Evolutionary conservation across 306 rosid genomes (phyloP).

Genomic region (Rosa chinensis): DNA sequence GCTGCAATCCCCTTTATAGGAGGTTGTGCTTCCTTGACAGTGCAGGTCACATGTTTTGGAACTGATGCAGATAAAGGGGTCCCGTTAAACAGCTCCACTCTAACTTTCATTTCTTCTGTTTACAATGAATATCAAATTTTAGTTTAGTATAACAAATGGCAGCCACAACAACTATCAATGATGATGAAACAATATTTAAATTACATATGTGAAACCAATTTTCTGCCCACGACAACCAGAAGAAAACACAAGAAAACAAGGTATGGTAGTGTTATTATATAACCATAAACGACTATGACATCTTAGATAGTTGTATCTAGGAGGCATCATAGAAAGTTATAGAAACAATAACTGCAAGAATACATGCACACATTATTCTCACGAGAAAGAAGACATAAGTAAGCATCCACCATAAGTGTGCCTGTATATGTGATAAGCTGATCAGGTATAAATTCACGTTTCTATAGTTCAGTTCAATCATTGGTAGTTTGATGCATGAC

Average conservation of each 20-base stretch:
- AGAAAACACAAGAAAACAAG: neutral
- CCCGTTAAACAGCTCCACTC: slow-evolving; percentile 71
- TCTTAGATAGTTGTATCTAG: neutral
- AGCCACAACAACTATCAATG: slow-evolving; percentile 1
- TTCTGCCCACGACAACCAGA: neutral
- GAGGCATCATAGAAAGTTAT: neutral
- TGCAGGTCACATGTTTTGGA: slow-evolving; percentile 84
- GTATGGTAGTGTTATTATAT: neutral
- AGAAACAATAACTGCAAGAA: neutral
- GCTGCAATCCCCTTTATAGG: slow-evolving; percentile 60
- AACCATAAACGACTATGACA: neutral
- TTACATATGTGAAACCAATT: neutral
- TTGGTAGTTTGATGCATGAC: neutral
- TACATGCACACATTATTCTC: neutral
- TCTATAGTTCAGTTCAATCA: neutral
- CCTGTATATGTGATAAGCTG: neutral
- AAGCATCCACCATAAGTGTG: neutral
- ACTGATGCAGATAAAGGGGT: slow-evolving; percentile 80
- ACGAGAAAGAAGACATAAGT: neutral
- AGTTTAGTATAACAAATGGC: slow-evolving; percentile 16
- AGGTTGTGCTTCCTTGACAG: slow-evolving; percentile 65
- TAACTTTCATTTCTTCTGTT: slow-evolving; percentile 86
- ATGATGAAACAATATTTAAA: neutral
- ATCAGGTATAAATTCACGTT: neutral
- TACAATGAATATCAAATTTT: slow-evolving; percentile 21